Base-by-base conservation (phyloP, 208 protist genomes). In the Sergeia podlipaevii region DNA sequence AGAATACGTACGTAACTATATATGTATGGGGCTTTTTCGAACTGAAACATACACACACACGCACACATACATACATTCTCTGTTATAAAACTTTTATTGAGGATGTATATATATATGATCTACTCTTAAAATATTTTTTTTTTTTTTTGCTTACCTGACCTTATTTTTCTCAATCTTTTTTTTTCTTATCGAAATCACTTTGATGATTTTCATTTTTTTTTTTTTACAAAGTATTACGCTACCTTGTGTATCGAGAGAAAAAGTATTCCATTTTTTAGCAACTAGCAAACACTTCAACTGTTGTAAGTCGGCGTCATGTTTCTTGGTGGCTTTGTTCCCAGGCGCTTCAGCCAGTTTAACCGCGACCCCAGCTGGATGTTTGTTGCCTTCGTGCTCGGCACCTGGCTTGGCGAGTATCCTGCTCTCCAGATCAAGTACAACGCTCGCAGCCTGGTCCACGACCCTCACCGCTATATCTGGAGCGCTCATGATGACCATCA, bases 401-500 rank as follows among this genome's bases (percentile, higher is more conserved):
- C 74, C 32, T 93, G 83, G 74, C 51, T 76, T 30, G 83, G 86
- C 37, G 86, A 93, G 58, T 93, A 93, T 60, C 80, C 79, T 15
- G 79, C 80, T 42, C 79, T 93, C 74, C 65, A 77, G 50, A 80
- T 89, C 64, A 93, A 93, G 68, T 89, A 85, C 65, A 93, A 90
- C 68, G 82, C 86, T 6, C 83, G 77, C 23, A 80, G 86, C 58
- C 60, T 90, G 30, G 55, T 90, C 15, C 63, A 79, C 52, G 86
- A 93, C 47, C 86, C 86, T 29, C 86, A 91, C 75, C 86, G 86
- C 58, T 93, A 93, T 67, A 75, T 91, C 10, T 93, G 83, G 80
- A 81, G 70, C 30, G 72, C 81, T 63, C 82, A 79, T 29, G 78
- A 88, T 53, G 86, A 91, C 26, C 82, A 88, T 49, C 82, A 93